phyloP scores from a whole-genome alignment of 176 grass and related monocot genomes.

The Hyparrhenia diplandra region DNA sequence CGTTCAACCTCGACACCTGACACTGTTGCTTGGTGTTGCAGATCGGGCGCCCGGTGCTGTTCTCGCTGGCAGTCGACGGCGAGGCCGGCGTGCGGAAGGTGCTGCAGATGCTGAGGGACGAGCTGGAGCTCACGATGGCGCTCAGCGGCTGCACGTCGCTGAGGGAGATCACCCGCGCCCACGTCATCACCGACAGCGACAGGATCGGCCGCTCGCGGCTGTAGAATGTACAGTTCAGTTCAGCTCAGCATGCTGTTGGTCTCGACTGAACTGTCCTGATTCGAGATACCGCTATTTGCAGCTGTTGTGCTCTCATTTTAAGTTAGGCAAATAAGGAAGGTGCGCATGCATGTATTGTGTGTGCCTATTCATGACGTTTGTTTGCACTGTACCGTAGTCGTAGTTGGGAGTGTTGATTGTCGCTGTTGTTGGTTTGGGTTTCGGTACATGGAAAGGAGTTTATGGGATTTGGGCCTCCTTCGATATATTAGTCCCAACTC shows the following conservation, averaged over 20 bases:
- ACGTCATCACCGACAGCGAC: slow-evolving; percentile 46
- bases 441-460: too few relatives aligned
- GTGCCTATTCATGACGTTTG: too few relatives aligned
- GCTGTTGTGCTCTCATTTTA: background rate
- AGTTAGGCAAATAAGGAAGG: too few relatives aligned
- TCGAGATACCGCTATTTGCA: background rate
- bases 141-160: slow-evolving; percentile 69
- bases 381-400: background rate
- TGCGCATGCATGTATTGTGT: too few relatives aligned
- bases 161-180: slow-evolving; percentile 49
- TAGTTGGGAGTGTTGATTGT: too few relatives aligned
- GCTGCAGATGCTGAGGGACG: slow-evolving; percentile 68
- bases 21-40: background rate
- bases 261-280: background rate
- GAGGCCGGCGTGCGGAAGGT: slow-evolving; percentile 70
- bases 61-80: slow-evolving; percentile 62
- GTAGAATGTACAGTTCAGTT: background rate
- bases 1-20: background rate
- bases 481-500: too few relatives aligned
- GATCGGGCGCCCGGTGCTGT: slow-evolving; percentile 72
- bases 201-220: slow-evolving; percentile 24
- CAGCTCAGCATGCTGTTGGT: too few relatives aligned
- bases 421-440: too few relatives aligned
- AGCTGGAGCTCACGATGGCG: slow-evolving; percentile 85
- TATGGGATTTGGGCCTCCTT: too few relatives aligned